phyloP scores from a whole-genome alignment of 208 protist genomes.

The Angomonas deanei region DNA sequence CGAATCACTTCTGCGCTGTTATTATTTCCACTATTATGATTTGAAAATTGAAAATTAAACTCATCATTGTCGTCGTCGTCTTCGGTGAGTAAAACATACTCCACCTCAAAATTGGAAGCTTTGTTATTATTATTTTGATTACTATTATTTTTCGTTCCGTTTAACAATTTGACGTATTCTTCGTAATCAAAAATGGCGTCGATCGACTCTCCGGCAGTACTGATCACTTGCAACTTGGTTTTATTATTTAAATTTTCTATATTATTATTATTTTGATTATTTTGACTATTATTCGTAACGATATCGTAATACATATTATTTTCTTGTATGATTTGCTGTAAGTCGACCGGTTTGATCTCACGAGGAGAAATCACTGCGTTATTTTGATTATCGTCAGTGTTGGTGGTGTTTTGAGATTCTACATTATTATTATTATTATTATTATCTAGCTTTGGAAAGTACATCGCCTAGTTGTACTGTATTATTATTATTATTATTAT shows the following conservation, averaged over 20 bases:
- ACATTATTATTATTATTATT: constrained; percentile 9
- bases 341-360: background rate
- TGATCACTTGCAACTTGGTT: background rate
- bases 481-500: too few species aligned
- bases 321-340: background rate
- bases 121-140: background rate
- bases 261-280: constrained; percentile 8
- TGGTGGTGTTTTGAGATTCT: background rate
- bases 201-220: constrained; percentile 25
- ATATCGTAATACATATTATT: background rate
- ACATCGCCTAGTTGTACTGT: too few species aligned
- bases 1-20: background rate
- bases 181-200: constrained; percentile 87
- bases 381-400: background rate
- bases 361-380: too few species aligned
- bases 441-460: too few species aligned
- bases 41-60: background rate
- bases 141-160: background rate
- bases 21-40: constrained; percentile 2
- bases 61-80: background rate
- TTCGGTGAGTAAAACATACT: background rate
- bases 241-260: background rate
- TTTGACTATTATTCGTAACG: background rate
- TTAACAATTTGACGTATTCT: constrained; percentile 25
- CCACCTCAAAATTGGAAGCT: too few species aligned